Conservation (phyloP, 805 yeast genomes). For the Isabelozyma pseudorhagii region DNA sequence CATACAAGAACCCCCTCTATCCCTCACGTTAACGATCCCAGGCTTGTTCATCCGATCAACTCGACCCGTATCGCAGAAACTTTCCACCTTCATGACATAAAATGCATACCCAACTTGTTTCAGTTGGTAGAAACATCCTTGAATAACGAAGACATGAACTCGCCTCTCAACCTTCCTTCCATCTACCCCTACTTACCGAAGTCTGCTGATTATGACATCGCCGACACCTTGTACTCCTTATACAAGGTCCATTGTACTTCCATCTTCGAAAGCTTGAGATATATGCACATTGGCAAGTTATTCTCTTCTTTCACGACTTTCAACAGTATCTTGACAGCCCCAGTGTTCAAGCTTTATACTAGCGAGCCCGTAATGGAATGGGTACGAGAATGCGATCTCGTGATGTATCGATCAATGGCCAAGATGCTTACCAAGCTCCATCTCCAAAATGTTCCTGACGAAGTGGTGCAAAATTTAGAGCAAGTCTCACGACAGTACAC, state of each 20-base stretch:
- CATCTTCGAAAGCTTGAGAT: slow-evolving; percentile 63
- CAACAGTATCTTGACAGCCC: slow-evolving; percentile 54
- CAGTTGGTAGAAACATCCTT: slow-evolving; percentile 14
- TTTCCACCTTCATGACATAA: slow-evolving; percentile 13
- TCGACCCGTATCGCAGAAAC: slow-evolving; percentile 6
- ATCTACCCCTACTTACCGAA: slow-evolving; percentile 43
- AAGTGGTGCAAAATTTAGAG: slow-evolving; percentile 52
- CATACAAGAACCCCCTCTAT: not conserved
- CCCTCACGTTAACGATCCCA: slow-evolving; percentile 3
- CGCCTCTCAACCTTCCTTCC: slow-evolving; percentile 28
- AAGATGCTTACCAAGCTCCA: slow-evolving; percentile 62
- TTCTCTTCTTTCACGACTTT: slow-evolving; percentile 52
- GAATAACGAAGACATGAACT: slow-evolving; percentile 8
- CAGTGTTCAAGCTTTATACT: slow-evolving; percentile 57
- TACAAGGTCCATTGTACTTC: slow-evolving; percentile 64
- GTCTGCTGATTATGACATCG: slow-evolving; percentile 52
- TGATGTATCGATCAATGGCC: slow-evolving; percentile 53
- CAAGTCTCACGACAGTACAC: slow-evolving; percentile 50
- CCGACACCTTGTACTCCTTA: slow-evolving; percentile 57
- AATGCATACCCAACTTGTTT: slow-evolving; percentile 30
- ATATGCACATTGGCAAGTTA: slow-evolving; percentile 62
- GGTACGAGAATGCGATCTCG: slow-evolving; percentile 65
- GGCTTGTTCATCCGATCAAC: slow-evolving; percentile 3
- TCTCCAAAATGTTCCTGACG: slow-evolving; percentile 54
- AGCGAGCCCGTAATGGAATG: slow-evolving; percentile 51